These are phyloP conservation scores for Bisporella sp. DNA, from an alignment of 2,329 filamentous ascomycete genomes.

Conservation along the genomic window DNA sequence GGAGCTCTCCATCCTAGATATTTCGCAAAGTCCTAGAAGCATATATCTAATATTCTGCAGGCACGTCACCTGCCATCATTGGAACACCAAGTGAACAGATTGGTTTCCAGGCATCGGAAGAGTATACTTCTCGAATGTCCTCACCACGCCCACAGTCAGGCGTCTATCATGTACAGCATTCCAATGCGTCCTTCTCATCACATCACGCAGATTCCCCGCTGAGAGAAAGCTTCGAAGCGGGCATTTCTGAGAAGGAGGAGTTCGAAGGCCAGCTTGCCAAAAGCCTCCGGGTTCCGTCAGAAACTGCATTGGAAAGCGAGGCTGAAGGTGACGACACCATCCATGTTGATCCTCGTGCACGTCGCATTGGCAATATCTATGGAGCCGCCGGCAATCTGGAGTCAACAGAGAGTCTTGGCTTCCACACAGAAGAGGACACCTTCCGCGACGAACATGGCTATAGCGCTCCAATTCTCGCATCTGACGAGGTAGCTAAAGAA, in stretches of 20 bases:
- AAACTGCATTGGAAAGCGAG: conserved; percentile 36
- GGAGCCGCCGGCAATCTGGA: conserved; percentile 32
- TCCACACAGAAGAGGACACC: conserved; percentile 35
- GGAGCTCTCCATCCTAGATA: too few species aligned
- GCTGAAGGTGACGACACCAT: conserved; percentile 56
- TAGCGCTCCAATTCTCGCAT: conserved; percentile 75
- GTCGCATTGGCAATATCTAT: conserved; percentile 37
- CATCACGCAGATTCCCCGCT: conserved; percentile 31
- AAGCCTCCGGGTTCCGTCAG: conserved; percentile 25
- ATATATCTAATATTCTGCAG: conserved; percentile 37
- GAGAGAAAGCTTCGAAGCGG: conserved; percentile 41
- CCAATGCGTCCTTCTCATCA: conserved; percentile 31
- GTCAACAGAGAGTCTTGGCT: conserved; percentile 42
- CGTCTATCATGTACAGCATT: conserved; percentile 31
- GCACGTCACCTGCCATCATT: conserved; percentile 51
- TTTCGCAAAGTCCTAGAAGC: too few species aligned
- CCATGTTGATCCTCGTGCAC: conserved; percentile 65
- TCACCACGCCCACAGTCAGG: conserved; percentile 53
- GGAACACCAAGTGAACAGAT: conserved; percentile 87
- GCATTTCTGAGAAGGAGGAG: conserved; percentile 17
- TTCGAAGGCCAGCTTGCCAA: conserved; percentile 31
- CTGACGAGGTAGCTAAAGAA: conserved; percentile 78
- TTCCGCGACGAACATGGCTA: conserved; percentile 55
- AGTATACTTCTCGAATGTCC: conserved; percentile 70
- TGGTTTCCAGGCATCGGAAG: conserved; percentile 79